Conservation (phyloP, 2,329 filamentous ascomycete species). For the Arthrobotrys pseudoclavata region DNA sequence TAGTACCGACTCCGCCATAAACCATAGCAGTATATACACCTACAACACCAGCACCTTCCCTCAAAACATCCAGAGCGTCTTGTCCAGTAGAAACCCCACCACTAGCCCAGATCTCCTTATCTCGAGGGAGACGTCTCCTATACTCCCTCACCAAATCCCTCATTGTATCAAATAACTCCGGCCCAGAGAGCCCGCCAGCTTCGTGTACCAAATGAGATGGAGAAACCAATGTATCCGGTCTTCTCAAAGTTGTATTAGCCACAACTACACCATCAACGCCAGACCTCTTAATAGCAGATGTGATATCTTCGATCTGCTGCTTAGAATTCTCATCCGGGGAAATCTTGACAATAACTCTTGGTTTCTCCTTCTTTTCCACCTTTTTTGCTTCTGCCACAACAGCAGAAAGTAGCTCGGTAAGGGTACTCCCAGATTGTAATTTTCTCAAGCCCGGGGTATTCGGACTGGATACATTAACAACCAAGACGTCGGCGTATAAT, state of each 20-base stretch:
- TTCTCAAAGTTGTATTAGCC: conserved; percentile 92
- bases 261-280: conserved; percentile 97
- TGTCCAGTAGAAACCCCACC: conserved; percentile 91
- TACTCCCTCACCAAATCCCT: conserved; percentile 84
- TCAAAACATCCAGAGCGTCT: conserved; percentile 83
- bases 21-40: conserved; percentile 88
- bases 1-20: conserved; percentile 75
- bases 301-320: conserved; percentile 87
- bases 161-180: conserved; percentile 86
- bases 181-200: conserved; percentile 86
- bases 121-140: conserved; percentile 75
- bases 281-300: conserved; percentile 82
- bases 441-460: conserved; percentile 93
- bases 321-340: conserved; percentile 93
- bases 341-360: conserved; percentile 96
- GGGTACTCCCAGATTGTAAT: conserved; percentile 84
- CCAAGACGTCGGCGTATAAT: conserved; percentile 92
- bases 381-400: conserved; percentile 82
- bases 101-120: conserved; percentile 84
- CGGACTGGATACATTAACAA: conserved; percentile 96
- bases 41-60: conserved; percentile 89
- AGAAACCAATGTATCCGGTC: conserved; percentile 78
- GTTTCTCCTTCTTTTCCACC: conserved; percentile 78
- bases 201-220: conserved; percentile 79
- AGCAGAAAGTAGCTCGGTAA: conserved; percentile 82